Conservation (phyloP, 2,329 filamentous ascomycete species). For the Xylariaceae sp. region DNA sequence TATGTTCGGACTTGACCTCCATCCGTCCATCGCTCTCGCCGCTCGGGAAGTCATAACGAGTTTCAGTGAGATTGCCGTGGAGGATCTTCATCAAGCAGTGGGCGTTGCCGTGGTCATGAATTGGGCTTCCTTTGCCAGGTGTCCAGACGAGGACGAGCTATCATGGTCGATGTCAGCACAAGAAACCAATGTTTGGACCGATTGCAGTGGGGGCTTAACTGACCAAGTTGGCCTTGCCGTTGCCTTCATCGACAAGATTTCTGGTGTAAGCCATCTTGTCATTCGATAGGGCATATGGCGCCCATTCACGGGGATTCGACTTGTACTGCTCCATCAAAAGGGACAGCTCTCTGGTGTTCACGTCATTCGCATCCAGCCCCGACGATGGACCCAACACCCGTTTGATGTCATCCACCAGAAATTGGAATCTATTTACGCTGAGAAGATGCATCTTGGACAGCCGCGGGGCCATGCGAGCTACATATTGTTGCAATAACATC, state of each 20-base stretch:
- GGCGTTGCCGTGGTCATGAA: constrained; percentile 85
- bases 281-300: constrained; percentile 70
- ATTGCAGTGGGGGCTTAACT: constrained; percentile 18
- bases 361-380: constrained; percentile 75
- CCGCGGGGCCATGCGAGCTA: too few species aligned
- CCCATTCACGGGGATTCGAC: constrained; percentile 68
- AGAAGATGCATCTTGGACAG: constrained; percentile 2
- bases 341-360: constrained; percentile 69
- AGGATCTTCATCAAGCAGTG: constrained; percentile 93
- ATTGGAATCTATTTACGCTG: constrained; percentile 54
- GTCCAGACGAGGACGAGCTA: constrained; percentile 87
- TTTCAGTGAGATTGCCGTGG: constrained; percentile 74
- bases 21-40: constrained; percentile 52
- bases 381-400: constrained; percentile 73
- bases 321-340: constrained; percentile 70
- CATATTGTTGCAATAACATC: too few species aligned
- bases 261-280: constrained; percentile 70
- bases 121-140: constrained; percentile 75
- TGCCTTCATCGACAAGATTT: constrained; percentile 86
- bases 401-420: constrained; percentile 70
- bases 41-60: constrained; percentile 70
- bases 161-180: constrained; percentile 20
- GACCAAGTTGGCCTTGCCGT: constrained; percentile 59
- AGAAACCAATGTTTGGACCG: neutral
- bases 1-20: constrained; percentile 61